Percentiles rank a stretch among this genome's conserved stretches.
These are phyloP conservation scores for Coemansia guatemalensis DNA, from an alignment of 192 early-diverging fungal genomes.

Conservation along the genomic window DNA sequence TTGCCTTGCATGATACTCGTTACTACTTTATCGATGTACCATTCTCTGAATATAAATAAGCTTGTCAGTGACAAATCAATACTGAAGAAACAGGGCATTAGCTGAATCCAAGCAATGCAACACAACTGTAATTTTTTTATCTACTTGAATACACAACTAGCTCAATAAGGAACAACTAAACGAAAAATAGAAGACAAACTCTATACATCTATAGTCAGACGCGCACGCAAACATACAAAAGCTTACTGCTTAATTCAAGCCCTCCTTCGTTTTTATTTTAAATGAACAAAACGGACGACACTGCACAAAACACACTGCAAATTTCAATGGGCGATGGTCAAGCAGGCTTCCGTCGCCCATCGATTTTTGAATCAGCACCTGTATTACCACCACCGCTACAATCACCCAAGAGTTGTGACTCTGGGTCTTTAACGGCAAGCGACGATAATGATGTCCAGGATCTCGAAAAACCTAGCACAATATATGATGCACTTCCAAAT, in stretches of 20 bases:
- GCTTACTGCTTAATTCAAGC: not conserved
- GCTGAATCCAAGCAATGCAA: not conserved
- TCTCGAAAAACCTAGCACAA: constrained; percentile 15
- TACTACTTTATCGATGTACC: not conserved
- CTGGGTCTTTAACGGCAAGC: constrained; percentile 29
- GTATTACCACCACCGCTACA: not conserved
- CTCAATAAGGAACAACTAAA: not conserved
- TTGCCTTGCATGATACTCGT: not conserved
- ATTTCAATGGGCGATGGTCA: not conserved
- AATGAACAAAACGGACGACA: not conserved
- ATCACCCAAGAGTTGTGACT: constrained; percentile 11
- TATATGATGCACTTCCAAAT: constrained; percentile 33
- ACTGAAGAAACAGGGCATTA: not conserved
- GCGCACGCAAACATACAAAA: not conserved
- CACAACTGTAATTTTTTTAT: not conserved
- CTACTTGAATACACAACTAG: not conserved
- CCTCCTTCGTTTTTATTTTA: not conserved
- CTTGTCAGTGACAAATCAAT: not conserved
- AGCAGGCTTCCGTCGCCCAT: constrained; percentile 4
- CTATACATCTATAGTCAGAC: not conserved
- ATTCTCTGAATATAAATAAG: not conserved
- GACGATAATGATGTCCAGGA: constrained; percentile 1
- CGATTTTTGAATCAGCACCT: constrained; percentile 5
- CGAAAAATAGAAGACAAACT: not conserved
- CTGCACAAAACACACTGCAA: not conserved